Evolutionary conservation across 179 eudicot genomes (phyloP), one percentile per base, ranked within the genome.

Genomic region (Beta macrorhiza): DNA sequence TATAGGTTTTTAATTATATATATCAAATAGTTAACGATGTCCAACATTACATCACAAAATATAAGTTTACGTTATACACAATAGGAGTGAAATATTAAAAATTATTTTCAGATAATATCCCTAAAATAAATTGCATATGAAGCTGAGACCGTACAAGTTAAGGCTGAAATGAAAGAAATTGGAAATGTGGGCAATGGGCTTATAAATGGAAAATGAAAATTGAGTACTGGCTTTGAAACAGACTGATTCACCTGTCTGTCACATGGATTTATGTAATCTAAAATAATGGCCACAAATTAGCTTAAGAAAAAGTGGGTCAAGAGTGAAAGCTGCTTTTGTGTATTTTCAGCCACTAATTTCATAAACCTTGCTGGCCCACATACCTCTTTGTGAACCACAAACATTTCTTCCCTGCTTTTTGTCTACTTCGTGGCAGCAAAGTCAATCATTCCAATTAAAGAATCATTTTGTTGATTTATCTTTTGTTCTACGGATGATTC

Each of bases 221-320:
- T 29, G 32, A 29, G 32, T 29, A 29, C 2, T 52, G 53, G 53
- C 53, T 10, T 15, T 57, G 67, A 57, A 74, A 57, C 70, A 20
- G 57, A 76, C 4, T 16, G 69, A 45, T 5, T 76, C 72, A 65
- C 52, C 22, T 78, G 72, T 25, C 29, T 19, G 20, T 11, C 25
- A 65, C 72, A 47, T 44, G 72, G 47, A 29, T 22, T 32, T 9
- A 51, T 51, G 52, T 19, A 42, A 70, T 57, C 20, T 68, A 70
- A 71, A 80, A 63, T 80, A 80, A 49, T 80, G 83, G 83, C 83
- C 83, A 84, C 83, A 74, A 83, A 83, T 8, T 20, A 52, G 5
- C 10, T 42, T 51, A 57, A 61, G 53, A 49, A 53, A 29, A 22
- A 42, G 20, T 5, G 25, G 59, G 32, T 29, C 32, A 29, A 29